These are phyloP conservation scores for Paecilomyces formosus DNA, from an alignment of 2,329 filamentous ascomycete genomes.

Conservation along the genomic window DNA sequence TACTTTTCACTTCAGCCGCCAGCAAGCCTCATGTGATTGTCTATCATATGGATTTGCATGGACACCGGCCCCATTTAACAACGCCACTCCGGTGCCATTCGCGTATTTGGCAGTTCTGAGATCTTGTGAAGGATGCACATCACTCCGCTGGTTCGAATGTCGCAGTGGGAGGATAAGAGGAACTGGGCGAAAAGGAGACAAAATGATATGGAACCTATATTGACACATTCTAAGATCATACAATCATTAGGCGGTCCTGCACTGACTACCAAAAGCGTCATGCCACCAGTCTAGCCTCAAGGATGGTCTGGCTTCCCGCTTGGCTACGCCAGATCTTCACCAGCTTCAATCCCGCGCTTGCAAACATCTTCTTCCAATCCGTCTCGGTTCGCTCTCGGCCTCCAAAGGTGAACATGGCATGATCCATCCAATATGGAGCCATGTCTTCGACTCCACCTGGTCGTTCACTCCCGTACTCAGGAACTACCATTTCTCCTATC, in stretches of 20 bases:
- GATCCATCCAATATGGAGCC: constrained; percentile 21
- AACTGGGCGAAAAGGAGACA: background rate
- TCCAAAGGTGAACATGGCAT: constrained; percentile 22
- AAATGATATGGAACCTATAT: background rate
- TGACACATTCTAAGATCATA: background rate
- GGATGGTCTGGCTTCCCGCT: constrained; percentile 8
- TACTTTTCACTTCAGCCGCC: background rate
- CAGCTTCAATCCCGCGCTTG: constrained; percentile 14
- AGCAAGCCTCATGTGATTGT: background rate
- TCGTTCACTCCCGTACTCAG: constrained; percentile 8
- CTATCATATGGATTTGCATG: too few species aligned
- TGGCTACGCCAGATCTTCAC: constrained; percentile 16
- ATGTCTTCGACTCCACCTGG: constrained; percentile 15
- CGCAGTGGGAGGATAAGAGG: background rate
- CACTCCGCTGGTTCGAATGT: background rate
- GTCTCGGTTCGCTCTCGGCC: constrained; percentile 21
- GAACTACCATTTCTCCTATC: constrained; percentile 18
- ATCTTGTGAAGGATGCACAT: background rate
- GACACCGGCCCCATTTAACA: too few species aligned
- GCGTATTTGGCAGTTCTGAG: background rate
- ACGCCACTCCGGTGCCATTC: background rate
- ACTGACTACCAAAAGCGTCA: background rate
- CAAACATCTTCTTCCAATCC: constrained; percentile 14
- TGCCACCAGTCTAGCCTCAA: constrained; percentile 6
- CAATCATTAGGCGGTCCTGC: background rate